A percentile compares a stretch with the other conserved stretches of the same genome.
phyloP scores from a whole-genome alignment of 2,329 filamentous ascomycete genomes.

The Phialophora expanda region DNA sequence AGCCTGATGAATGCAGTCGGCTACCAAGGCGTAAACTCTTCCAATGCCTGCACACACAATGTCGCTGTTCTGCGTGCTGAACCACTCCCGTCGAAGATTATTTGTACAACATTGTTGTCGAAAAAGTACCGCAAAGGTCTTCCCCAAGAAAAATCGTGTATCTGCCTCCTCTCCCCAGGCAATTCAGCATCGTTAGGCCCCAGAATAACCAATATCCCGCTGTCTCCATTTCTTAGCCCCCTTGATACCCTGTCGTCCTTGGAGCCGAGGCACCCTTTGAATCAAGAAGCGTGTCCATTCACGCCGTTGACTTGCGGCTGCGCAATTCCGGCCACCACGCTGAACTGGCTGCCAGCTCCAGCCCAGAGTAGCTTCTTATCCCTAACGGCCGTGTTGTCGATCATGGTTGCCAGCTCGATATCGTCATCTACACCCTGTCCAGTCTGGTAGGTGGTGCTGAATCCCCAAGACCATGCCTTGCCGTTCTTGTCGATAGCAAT shows the following conservation, averaged over 20 bases:
- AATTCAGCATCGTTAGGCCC: conserved; percentile 9
- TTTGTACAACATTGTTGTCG: conserved; percentile 12
- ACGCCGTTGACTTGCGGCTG: conserved; percentile 35
- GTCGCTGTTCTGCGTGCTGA: background rate
- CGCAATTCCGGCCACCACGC: conserved; percentile 47
- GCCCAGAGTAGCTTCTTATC: conserved; percentile 76
- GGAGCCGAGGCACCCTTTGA: background rate
- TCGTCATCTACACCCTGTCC: conserved; percentile 80
- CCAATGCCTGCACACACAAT: background rate
- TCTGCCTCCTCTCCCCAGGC: background rate
- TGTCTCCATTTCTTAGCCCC: background rate
- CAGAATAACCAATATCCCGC: background rate
- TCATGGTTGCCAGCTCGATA: conserved; percentile 73
- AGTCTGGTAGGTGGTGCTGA: conserved; percentile 79
- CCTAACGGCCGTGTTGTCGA: conserved; percentile 82
- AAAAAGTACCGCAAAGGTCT: background rate
- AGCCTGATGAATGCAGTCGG: background rate
- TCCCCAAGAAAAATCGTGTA: conserved; percentile 3
- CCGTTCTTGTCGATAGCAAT: conserved; percentile 73
- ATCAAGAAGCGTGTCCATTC: conserved; percentile 35
- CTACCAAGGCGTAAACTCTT: background rate
- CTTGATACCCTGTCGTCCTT: background rate
- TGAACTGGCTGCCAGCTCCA: conserved; percentile 85
- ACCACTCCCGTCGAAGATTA: conserved; percentile 6
- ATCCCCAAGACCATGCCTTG: conserved; percentile 78